Evolutionary conservation across 768 basidiomycete genomes (phyloP), one percentile per base, ranked within the genome.

Genomic region (Suillus discolor): DNA sequence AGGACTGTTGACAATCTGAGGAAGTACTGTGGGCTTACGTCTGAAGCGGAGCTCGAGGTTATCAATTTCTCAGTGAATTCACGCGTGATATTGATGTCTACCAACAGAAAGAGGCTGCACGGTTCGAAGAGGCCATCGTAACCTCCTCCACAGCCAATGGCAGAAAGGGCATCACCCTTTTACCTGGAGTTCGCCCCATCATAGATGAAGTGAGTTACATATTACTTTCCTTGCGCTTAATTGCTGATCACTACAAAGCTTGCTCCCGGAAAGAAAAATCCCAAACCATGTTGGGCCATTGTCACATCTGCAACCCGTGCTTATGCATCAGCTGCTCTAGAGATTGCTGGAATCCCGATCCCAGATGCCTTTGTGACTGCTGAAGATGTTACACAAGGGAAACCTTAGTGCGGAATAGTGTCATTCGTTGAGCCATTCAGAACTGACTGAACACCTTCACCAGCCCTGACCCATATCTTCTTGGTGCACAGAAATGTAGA

Each of bases 401-500:
- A 97, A 79, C 96, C 96, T 31, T 82, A 79, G 87, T 88, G 73
- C 67, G 82, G 61, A 28, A 28, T 62, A 63, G 41, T 25, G 65
- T 53, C 16, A 28, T 62, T 28, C 3, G 3, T 60, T 31, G 39
- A 31, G 13, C 20, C 55, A 51, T 42, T 55, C 44, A 69, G 54
- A 62, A 15, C 25, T 36, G 54, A 20, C 34, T 36, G 53, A 69
- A 41, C 11, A 36, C 60, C 25, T 23, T 12, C 25, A 9, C 51
- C 36, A 88, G 89, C 71, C 95, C 96, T 12, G 96, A 96, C 70
- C 96, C 96, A 1, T 99, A 97, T 79, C 80, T 97, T 44, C 84
- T 91, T 51, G 96, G 95, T 12, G 94, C 96, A 25, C 79, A 89
- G 73, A 82, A 81, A 66, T 89, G 90, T 69, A 84, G 86, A 2